phyloP scores from a whole-genome alignment of 106 monocot genomes.

The Gastrodia elata region DNA sequence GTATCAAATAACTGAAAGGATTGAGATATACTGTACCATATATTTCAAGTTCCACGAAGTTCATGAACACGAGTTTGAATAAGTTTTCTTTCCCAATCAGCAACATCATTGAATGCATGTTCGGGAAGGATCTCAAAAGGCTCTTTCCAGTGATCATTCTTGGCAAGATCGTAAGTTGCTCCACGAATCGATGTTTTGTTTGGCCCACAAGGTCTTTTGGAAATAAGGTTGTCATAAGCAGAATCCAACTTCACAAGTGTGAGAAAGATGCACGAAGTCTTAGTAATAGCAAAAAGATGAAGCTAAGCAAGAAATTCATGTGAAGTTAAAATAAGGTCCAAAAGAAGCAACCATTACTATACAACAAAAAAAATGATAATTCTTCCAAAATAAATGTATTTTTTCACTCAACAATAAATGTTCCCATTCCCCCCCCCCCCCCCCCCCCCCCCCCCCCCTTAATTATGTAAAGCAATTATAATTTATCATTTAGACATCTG shows the following conservation, averaged over 20 bases:
- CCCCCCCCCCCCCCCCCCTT: background rate
- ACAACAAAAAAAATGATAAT: background rate
- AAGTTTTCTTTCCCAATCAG: conserved; percentile 59
- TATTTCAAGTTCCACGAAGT: conserved; percentile 33
- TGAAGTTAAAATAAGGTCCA: background rate
- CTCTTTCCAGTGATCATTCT: conserved; percentile 70
- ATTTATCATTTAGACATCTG: background rate
- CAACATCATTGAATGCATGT: conserved; percentile 45
- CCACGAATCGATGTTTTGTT: conserved; percentile 66
- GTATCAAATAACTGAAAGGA: background rate
- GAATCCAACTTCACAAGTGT: conserved; percentile 34
- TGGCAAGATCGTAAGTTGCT: conserved; percentile 80
- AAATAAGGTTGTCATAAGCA: conserved; percentile 50
- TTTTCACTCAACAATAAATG: background rate
- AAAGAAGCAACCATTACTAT: background rate
- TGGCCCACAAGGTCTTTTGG: conserved; percentile 74
- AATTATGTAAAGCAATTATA: background rate
- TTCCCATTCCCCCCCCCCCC: background rate
- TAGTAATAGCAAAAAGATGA: background rate
- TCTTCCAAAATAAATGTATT: background rate
- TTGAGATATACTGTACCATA: background rate
- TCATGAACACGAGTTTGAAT: conserved; percentile 58
- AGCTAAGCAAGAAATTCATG: background rate
- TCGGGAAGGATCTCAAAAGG: conserved; percentile 75
- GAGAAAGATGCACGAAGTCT: background rate